Evolutionary conservation across 1,284 basidiomycete genomes (phyloP).

Genomic region (Omphalotus olearius): DNA sequence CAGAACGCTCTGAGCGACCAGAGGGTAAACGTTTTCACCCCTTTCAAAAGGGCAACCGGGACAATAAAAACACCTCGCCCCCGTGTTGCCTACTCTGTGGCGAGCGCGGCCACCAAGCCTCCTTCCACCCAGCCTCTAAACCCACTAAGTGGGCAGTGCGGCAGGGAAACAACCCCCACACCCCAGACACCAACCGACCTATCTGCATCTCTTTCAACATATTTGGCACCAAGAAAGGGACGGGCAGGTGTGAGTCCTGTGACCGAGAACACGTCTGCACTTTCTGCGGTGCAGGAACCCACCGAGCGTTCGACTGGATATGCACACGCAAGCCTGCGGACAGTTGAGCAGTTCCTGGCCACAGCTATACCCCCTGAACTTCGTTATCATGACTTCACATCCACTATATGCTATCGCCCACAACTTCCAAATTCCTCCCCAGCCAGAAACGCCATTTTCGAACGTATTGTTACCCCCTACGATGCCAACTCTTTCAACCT

Average conservation of each 20-base stretch:
- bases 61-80: background rate
- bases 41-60: slow-evolving; percentile 4
- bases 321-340: background rate
- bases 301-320: background rate
- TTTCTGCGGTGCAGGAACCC: background rate
- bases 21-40: background rate
- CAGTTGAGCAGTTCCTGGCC: background rate
- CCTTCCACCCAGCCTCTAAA: background rate
- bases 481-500: background rate
- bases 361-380: background rate
- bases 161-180: background rate
- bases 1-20: too few species aligned
- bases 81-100: slow-evolving; percentile 6
- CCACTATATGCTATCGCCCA: too few species aligned
- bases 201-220: slow-evolving; percentile 5
- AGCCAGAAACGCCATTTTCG: background rate
- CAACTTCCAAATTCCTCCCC: background rate
- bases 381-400: background rate
- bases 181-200: background rate
- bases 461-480: background rate
- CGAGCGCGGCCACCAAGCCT: background rate
- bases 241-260: background rate
- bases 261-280: background rate
- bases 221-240: background rate
- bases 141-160: background rate